Percentiles rank a stretch among this genome's conserved stretches.
Evolutionary conservation across 352 stramenopile species (phyloP).

Genomic region (Pythium angustatum): DNA sequence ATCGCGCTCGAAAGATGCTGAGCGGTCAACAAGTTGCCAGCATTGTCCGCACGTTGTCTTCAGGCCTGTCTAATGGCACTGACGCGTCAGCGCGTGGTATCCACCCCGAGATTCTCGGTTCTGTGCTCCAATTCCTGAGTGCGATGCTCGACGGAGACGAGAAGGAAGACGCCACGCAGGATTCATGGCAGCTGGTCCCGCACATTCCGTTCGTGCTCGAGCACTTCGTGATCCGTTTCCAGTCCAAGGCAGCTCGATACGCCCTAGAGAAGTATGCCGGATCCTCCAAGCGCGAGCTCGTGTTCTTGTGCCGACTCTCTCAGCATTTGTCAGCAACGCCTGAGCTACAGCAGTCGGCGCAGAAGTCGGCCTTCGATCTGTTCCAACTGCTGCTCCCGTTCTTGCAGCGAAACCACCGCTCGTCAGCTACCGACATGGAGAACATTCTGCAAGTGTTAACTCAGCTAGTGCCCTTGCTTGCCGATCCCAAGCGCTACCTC

Average conservation of each 20-base stretch:
- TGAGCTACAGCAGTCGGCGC: conserved; percentile 32
- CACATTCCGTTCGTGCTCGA: conserved; percentile 79
- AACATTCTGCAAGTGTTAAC: conserved; percentile 79
- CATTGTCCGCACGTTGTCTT: conserved; percentile 70
- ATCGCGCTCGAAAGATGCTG: conserved; percentile 42
- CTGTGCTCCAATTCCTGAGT: conserved; percentile 75
- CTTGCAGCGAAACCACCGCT: conserved; percentile 79
- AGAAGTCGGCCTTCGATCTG: conserved; percentile 64
- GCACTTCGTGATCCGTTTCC: conserved; percentile 81
- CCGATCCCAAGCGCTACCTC: conserved; percentile 74
- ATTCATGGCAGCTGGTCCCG: conserved; percentile 43
- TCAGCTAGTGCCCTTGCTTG: conserved; percentile 74
- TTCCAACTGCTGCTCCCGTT: conserved; percentile 87
- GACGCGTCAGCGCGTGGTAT: conserved; percentile 46
- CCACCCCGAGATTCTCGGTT: conserved; percentile 65
- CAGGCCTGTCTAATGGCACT: conserved; percentile 38
- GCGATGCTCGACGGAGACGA: conserved; percentile 79
- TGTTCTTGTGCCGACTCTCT: conserved; percentile 78
- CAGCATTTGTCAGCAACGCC: conserved; percentile 45
- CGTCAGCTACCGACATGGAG: conserved; percentile 71
- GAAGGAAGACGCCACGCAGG: conserved; percentile 23
- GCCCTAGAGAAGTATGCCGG: conserved; percentile 72
- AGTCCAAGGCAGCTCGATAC: conserved; percentile 79
- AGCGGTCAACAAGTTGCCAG: conserved; percentile 39
- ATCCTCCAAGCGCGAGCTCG: conserved; percentile 80